Evolutionary conservation across 495 filamentous ascomycete species (phyloP), one percentile per base, ranked within the genome.

Genomic region (Jackrogersella minutella): DNA sequence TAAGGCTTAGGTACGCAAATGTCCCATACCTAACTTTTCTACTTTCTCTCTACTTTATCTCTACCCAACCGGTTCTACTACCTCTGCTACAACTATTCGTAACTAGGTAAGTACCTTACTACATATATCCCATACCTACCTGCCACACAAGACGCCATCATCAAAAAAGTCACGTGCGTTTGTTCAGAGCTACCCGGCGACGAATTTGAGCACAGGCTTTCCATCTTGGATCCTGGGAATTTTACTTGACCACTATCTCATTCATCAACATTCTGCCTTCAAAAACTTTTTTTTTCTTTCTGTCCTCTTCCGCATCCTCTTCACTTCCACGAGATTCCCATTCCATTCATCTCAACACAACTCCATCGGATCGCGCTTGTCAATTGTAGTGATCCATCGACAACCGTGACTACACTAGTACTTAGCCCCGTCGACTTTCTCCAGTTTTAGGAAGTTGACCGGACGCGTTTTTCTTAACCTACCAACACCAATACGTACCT

Each of bases 381-480:
- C 68, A 66, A 70, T 70, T 66, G 63, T 24, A 49, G 30, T 14
- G 36, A 49, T 53, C 34, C 58, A 70, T 70, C 52, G 55, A 57
- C 31, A 47, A 28, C 34, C 56, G 43, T 52, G 31, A 47, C 49
- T 66, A 59, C 41, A 44, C 50, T 66, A 60, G 56, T 56, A 65
- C 47, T 64, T 73, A 67, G 64, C 51, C 37, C 65, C 59, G 55
- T 64, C 37, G 16, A 36, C 55, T 40, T 43, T 59, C 59, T 66
- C 71, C 51, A 72, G 62, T 65, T 64, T 69, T 68, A 58, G 59
- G 60, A 53, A 60, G 67, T 63, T 41, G 36, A 41, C 54, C 46
- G 40, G 73, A 75, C 71, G 70, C 71, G 73, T 75, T 75, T 75
- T 73, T 70, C 59, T 31, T 31, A 16, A 49, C 44, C 24, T 46